phyloP scores from a whole-genome alignment of 2,329 filamentous ascomycete genomes.

The Phaeosphaeriaceae sp. region DNA sequence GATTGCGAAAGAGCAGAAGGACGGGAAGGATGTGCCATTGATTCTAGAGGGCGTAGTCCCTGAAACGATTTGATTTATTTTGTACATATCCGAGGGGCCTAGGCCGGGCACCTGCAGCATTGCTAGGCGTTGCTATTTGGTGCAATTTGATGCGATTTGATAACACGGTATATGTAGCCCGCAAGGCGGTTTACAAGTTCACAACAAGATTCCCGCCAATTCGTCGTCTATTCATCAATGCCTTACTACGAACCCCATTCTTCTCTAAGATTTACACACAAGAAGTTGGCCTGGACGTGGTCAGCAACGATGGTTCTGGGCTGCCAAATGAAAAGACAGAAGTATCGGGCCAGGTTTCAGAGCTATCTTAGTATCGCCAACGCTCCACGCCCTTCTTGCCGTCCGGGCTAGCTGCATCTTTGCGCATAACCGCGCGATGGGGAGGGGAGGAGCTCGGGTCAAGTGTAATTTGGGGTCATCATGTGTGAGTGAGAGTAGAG shows the following conservation, averaged over 20 bases:
- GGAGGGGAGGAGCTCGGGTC: slow-evolving; percentile 3
- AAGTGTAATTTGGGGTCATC: slow-evolving; percentile 11
- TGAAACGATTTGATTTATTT: not conserved
- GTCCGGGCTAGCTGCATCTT: not conserved
- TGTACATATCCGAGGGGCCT: too few relatives aligned
- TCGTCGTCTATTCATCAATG: too few relatives aligned
- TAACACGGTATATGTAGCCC: too few relatives aligned
- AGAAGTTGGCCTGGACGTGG: too few relatives aligned
- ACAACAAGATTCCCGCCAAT: too few relatives aligned
- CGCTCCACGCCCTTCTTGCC: not conserved
- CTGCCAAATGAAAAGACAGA: too few relatives aligned
- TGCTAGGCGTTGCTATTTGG: too few relatives aligned
- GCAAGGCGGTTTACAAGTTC: too few relatives aligned
- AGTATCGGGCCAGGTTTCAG: not conserved
- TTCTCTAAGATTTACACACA: too few relatives aligned
- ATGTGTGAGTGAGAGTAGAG: not conserved
- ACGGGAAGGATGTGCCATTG: not conserved
- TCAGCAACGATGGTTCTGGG: not conserved
- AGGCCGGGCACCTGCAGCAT: too few relatives aligned
- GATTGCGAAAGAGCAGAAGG: not conserved
- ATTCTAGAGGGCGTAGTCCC: not conserved
- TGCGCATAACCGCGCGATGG: not conserved
- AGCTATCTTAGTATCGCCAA: not conserved
- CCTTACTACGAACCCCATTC: too few relatives aligned
- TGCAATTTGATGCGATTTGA: not conserved